Base-by-base conservation (phyloP, 1,284 basidiomycete genomes). In the Meripilus lineatus region DNA sequence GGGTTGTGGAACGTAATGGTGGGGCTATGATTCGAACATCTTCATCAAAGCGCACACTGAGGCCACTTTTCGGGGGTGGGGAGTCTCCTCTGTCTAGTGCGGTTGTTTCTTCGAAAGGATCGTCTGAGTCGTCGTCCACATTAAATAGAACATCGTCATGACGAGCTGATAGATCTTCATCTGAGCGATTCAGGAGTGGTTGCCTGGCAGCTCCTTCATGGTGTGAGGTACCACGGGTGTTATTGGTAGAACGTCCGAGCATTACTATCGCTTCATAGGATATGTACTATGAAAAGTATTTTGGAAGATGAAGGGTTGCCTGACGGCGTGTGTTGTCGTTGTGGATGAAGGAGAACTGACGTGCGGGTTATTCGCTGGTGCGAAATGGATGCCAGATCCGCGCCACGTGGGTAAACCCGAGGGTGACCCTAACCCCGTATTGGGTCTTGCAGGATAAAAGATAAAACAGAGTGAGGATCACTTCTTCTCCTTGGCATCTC, bases 1-100 rank as follows among this genome's bases (percentile, higher is more conserved):
- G 69, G 32, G 71, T 65, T 20, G 81, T 87, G 15, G 86, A 89
- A 58, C 78, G 71, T 28, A 89, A 64, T 8, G 82, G 70, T 0
- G 80, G 84, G 6, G 71, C 72, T 53, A 84, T 79, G 32, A 85
- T 71, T 46, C 81, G 76, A 1, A 84, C 79, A 24, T 81, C 72
- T 41, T 86, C 81, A 42, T 75, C 67, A 53, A 86, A 86, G 30
- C 78, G 70, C 28, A 85, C 83, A 5, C 57, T 65, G 21, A 56
- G 58, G 25, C 34, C 7, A 10, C 28, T 30, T 30, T 30, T 60
- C 32, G 42, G 23, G n/a, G 34, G 34, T 7, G 51, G 48, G 6
- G 47, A 45, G n/a, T 52, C 51, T 14, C 32, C 25, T 3, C 25
- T 38, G 15, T 41, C 56, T 13, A 63, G 35, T 1, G 56, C 57